Conservation (phyloP, 495 filamentous ascomycete species). For the Physcia stellaris region DNA sequence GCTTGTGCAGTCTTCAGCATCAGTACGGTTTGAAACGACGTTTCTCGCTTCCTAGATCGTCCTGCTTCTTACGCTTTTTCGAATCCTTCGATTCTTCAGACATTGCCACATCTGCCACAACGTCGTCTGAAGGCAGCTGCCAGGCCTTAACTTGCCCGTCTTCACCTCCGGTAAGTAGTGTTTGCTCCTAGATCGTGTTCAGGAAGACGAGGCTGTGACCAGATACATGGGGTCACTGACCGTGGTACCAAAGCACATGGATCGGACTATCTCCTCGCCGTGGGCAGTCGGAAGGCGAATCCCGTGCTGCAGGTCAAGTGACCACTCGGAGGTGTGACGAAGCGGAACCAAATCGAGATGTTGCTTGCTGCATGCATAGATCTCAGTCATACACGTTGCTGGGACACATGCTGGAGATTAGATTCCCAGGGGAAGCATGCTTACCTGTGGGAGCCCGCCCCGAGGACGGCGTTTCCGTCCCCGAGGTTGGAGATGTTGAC, state of each 20-base stretch:
- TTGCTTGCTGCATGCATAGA: constrained; percentile 34
- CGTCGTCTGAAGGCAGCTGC: background rate
- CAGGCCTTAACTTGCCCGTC: constrained; percentile 60
- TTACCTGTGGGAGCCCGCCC: constrained; percentile 46
- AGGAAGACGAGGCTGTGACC: background rate
- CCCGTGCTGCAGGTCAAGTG: constrained; percentile 41
- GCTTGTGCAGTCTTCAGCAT: too few species aligned
- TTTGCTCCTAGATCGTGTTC: constrained; percentile 34
- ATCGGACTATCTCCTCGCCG: constrained; percentile 70
- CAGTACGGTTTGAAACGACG: too few species aligned
- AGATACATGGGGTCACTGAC: constrained; percentile 24
- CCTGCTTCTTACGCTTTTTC: background rate
- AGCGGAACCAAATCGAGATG: constrained; percentile 57
- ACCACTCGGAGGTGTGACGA: constrained; percentile 42
- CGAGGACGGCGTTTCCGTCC: constrained; percentile 36
- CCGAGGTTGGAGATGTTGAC: constrained; percentile 42
- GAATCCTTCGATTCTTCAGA: background rate
- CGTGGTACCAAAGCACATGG: constrained; percentile 57
- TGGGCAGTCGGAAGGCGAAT: constrained; percentile 64
- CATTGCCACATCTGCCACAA: background rate
- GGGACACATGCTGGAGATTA: background rate
- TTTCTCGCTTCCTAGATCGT: too few species aligned
- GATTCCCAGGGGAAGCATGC: background rate
- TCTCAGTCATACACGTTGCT: constrained; percentile 9
- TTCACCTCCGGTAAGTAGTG: constrained; percentile 65